These are phyloP conservation scores for Coleophoma cylindrospora DNA, from an alignment of 2,329 filamentous ascomycete genomes.

Conservation along the genomic window DNA sequence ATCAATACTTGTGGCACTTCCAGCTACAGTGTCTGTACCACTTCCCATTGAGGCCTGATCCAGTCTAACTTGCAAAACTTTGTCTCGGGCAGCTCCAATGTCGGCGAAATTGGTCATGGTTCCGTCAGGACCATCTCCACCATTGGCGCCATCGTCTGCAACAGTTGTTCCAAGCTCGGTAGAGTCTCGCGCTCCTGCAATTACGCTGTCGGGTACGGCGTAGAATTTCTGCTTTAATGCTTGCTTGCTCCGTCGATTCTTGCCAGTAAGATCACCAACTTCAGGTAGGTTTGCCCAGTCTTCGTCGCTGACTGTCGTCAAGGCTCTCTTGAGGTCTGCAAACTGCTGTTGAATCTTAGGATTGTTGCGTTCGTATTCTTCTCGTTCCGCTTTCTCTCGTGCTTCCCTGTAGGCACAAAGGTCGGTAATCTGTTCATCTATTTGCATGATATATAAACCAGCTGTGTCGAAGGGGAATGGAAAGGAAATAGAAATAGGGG, in stretches of 20 bases:
- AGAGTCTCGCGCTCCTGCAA: conserved; percentile 78
- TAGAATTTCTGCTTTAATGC: conserved; percentile 84
- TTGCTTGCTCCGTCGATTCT: conserved; percentile 81
- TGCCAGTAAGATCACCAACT: conserved; percentile 92
- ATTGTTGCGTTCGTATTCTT: conserved; percentile 95
- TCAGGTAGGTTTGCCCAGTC: conserved; percentile 96
- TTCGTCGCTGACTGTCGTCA: conserved; percentile 85
- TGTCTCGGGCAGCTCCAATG: conserved; percentile 93
- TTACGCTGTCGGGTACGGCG: conserved; percentile 91
- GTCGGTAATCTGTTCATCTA: conserved; percentile 77
- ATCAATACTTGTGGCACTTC: conserved; percentile 87
- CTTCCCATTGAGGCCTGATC: conserved; percentile 79
- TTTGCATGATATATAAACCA: conserved; percentile 62
- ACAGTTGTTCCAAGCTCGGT: conserved; percentile 84
- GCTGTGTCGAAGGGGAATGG: conserved; percentile 34
- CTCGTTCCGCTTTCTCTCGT: conserved; percentile 83
- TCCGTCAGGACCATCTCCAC: conserved; percentile 59
- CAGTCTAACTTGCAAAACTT: conserved; percentile 88
- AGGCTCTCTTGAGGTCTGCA: conserved; percentile 86
- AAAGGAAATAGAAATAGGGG: conserved; percentile 17
- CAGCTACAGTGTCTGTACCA: conserved; percentile 63
- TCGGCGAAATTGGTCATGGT: conserved; percentile 98
- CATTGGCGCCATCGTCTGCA: conserved; percentile 66
- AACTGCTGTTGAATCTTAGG: conserved; percentile 98
- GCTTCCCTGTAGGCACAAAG: conserved; percentile 74